These are phyloP conservation scores for Fusarium pseudograminearum DNA, from an alignment of 2,329 filamentous ascomycete genomes.

Conservation along the genomic window DNA sequence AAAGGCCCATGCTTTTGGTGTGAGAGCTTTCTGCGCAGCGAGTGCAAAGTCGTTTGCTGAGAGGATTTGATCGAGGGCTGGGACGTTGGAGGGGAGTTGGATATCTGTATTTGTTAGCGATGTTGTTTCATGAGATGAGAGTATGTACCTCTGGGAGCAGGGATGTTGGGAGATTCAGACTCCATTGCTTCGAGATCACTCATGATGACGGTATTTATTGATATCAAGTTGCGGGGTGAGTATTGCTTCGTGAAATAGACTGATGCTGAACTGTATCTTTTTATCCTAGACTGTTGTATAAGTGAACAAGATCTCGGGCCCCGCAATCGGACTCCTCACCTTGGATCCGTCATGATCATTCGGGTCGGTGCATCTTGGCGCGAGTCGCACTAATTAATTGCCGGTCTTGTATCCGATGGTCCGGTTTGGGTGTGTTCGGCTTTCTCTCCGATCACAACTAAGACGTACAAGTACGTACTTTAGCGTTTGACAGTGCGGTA, in stretches of 20 bases:
- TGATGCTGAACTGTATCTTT: background rate
- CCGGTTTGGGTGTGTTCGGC: background rate
- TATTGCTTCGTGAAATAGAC: background rate
- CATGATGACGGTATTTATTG: conserved; percentile 24
- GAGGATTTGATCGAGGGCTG: conserved; percentile 42
- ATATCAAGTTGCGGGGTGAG: background rate
- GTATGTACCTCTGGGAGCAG: conserved; percentile 38
- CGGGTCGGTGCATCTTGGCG: conserved; percentile 34
- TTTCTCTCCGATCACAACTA: conserved; percentile 14
- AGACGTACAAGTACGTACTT: too few species aligned
- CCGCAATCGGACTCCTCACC: conserved; percentile 39
- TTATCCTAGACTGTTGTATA: conserved; percentile 14
- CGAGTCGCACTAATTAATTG: conserved; percentile 17
- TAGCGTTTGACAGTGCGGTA: too few species aligned
- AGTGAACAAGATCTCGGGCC: conserved; percentile 1
- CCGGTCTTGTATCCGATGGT: conserved; percentile 13
- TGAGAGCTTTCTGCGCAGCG: conserved; percentile 66
- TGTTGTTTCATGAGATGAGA: background rate
- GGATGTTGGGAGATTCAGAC: conserved; percentile 45
- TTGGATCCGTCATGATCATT: conserved; percentile 16
- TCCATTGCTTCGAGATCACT: conserved; percentile 48
- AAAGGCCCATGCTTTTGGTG: conserved; percentile 76
- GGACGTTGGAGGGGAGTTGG: conserved; percentile 30
- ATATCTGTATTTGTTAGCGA: conserved; percentile 10
- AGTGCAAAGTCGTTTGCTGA: conserved; percentile 67